Evolutionary conservation across 164 flowering plant species (phyloP).

Genomic region (Houttuynia cordata): DNA sequence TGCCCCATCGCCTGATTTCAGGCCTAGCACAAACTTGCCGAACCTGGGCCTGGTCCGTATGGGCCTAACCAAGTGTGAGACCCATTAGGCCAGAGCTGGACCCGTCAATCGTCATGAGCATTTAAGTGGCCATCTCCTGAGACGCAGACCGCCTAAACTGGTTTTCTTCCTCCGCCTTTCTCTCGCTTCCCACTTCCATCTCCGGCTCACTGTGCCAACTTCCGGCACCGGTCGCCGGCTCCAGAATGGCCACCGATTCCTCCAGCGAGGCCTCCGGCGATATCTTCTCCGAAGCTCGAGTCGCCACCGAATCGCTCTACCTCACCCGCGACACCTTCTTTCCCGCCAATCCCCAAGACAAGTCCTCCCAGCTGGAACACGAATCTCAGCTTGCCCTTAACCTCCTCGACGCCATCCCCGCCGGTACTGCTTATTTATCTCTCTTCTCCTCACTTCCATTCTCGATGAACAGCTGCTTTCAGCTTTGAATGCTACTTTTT

Average conservation of each 20-base stretch:
- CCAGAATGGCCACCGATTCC: conserved; percentile 11
- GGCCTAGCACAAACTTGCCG: too few relatives aligned
- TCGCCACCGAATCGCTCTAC: conserved; percentile 55
- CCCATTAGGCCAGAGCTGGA: too few relatives aligned
- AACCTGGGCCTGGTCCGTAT: too few relatives aligned
- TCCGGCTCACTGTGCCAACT: not conserved
- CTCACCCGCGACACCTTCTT: conserved; percentile 51
- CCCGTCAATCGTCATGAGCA: too few relatives aligned
- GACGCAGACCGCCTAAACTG: too few relatives aligned
- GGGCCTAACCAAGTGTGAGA: too few relatives aligned
- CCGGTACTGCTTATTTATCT: conserved; percentile 23
- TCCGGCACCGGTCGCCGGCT: not conserved
- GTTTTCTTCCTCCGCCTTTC: not conserved
- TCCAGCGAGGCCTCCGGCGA: conserved; percentile 14
- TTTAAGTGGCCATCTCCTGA: too few relatives aligned
- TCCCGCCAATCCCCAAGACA: conserved; percentile 43
- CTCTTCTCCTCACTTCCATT: too few relatives aligned
- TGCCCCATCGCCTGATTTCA: too few relatives aligned
- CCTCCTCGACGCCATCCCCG: conserved; percentile 62
- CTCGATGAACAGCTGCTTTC: too few relatives aligned
- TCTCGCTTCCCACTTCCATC: not conserved
- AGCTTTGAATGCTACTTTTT: too few relatives aligned
- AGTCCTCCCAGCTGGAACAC: conserved; percentile 26
- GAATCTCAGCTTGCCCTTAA: conserved; percentile 45
- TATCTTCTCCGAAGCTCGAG: conserved; percentile 22